Evolutionary conservation across 305 asterid species (phyloP), one percentile per base, ranked within the genome.

Genomic region (Fraxinus albicans): DNA sequence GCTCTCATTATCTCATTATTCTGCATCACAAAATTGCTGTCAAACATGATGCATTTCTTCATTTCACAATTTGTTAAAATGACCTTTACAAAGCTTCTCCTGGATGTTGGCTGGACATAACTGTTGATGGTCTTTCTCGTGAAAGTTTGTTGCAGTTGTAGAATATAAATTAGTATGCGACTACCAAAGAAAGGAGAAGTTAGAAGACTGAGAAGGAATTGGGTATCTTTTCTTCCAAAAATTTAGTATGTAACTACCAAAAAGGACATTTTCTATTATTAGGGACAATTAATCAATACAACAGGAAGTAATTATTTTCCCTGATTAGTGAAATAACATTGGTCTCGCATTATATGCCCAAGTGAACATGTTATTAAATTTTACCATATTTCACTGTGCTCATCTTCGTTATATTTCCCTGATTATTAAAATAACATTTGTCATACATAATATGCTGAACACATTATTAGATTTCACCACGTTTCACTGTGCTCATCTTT

Each of bases 21-120:
- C 81, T 79, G 72, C 78, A 73, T 84, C 82, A 77, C 79, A 33
- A 75, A 73, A 35, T 36, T 84, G 77, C 40, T 50, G 73, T 67
- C 50, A 58, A 60, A 27, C 42, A 31, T 78, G 63, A 27, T 80
- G 81, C 77, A 55, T 81, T 50, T 67, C 38, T 8, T 35, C 72
- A 55, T 79, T 80, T 29, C 7, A 21, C 65, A 72, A 77, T 27
- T 67, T 27, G 19, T 12, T 67, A 33, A 79, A 73, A 78, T 73
- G 76, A 77, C 34, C 77, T 19, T 35, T 25, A 50, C 70, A 67
- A 42, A 15, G 33, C 15, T 63, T 63, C 72, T 63, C 82, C 76
- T 38, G 6, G 70, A 78, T 78, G 58, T 77, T 67, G 15, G 35
- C 36, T 67, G 74, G 74, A 25, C 10, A 67, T 63, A 73, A 21